Evolutionary conservation across 169 alveolate genomes (phyloP), one percentile per base, ranked within the genome.

Genomic region (Cryptosporidium tyzzeri): DNA sequence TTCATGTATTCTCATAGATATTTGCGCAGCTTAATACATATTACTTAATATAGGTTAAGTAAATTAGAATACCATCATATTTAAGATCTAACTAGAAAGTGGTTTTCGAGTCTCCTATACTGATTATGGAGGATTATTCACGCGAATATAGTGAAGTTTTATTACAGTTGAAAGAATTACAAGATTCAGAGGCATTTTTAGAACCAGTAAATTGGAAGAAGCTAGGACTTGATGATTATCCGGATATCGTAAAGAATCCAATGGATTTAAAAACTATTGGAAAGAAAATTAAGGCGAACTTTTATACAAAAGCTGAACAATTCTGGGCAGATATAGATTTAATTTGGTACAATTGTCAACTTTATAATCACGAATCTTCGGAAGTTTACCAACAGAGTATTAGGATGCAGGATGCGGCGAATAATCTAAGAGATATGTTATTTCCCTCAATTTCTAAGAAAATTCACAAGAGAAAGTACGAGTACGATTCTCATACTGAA

Each of bases 231-330:
- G 93, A 80, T 41, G 93, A 92, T 39, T 92, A 92, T 71, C 93
- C 92, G 16, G n/a, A 37, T 31, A 84, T 92, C 29, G 91, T 92
- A 41, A 86, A 92, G 39, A 53, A 53, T 29, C 94, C 94, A 16
- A 92, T 92, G 94, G 94, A 92, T 61, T 48, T 92, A n/a, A 75
- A 86, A 39, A 92, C 94, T 1, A 70, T 92, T 23, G 84, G 74
- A 31, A 84, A 84, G 39, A 92, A 92, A 84, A 59, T 92, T n/a
- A 80, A 86, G 45, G 21, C 71, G 35, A 50, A 59, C 39, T 68
- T 50, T 8, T 92, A 92, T 65, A 16, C 39, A 21, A 70, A 37
- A 14, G 58, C 91, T n/a, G 91, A 87, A 9, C 92, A 92, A 58
- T 71, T 87, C 41, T 80, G 89, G 89, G 68, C 61, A n/a, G 89